These are phyloP conservation scores for Microdochium paspali DNA, from an alignment of 2,329 filamentous ascomycete genomes.

Conservation along the genomic window DNA sequence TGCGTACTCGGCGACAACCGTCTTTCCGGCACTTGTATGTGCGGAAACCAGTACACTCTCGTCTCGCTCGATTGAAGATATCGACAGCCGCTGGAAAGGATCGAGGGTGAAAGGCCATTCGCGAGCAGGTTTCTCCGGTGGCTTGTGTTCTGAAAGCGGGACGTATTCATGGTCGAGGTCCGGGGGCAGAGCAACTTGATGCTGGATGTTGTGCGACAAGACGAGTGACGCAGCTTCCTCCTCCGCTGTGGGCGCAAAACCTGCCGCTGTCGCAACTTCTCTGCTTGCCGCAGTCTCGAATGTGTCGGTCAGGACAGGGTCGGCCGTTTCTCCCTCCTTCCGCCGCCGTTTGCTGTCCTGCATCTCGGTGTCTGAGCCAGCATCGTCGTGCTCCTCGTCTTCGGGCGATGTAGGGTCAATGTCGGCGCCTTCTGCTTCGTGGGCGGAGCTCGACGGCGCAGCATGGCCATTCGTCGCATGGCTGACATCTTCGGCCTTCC, in stretches of 20 bases:
- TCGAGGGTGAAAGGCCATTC: constrained; percentile 86
- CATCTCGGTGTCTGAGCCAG: constrained; percentile 7
- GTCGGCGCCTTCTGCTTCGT: constrained; percentile 16
- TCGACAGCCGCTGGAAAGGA: constrained; percentile 92
- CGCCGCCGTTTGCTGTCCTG: constrained; percentile 54
- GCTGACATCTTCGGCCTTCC: constrained; percentile 65
- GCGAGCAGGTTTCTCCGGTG: constrained; percentile 78
- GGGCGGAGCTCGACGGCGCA: constrained; percentile 22
- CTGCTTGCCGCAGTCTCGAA: constrained; percentile 93
- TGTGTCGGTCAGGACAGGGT: constrained; percentile 80
- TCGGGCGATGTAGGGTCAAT: constrained; percentile 24
- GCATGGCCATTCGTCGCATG: constrained; percentile 44
- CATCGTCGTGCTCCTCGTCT: constrained; percentile 22
- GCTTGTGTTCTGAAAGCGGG: constrained; percentile 88
- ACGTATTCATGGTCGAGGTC: constrained; percentile 91
- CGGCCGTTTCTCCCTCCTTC: constrained; percentile 51
- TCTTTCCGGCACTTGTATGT: constrained; percentile 96
- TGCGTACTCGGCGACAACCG: constrained; percentile 95
- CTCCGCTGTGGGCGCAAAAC: constrained; percentile 48
- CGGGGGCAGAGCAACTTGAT: constrained; percentile 90
- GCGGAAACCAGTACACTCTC: constrained; percentile 96
- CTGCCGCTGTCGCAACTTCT: constrained; percentile 75
- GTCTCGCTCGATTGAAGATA: constrained; percentile 88
- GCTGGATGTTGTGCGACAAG: constrained; percentile 93
- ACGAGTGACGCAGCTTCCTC: constrained; percentile 64